Evolutionary conservation across 805 yeast species (phyloP), one percentile per base, ranked within the genome.

Genomic region (Millerozyma miso): DNA sequence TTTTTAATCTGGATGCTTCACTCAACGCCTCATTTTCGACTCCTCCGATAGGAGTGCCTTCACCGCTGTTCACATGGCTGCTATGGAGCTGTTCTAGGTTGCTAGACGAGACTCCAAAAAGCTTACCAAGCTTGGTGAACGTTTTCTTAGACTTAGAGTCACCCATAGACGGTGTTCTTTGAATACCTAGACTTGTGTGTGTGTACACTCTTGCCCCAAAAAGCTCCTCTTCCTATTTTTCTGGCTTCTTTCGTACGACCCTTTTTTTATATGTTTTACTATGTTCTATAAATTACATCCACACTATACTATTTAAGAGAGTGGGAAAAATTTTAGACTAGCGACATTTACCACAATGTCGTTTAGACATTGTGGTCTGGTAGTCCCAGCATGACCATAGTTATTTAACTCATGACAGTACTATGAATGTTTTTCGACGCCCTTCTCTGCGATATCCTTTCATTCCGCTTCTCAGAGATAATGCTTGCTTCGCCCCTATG

Each of bases 91-190:
- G 42, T 14, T 39, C 15, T 20, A 45, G 42, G 41, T 51, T 52
- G 13, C 52, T 47, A 13, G 47, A 44, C 36, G 51, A 51, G 8
- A 55, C 52, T 31, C 53, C 55, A 44, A 56, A 56, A 29, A 56
- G 50, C 40, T 54, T 56, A 33, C 59, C 55, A 31, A 54, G 35
- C 39, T 52, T 56, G 26, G 45, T 46, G 19, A 53, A 44, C 19
- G 56, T 49, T 32, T 48, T 51, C 42, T 51, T 52, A 19, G 54
- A 49, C 38, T 53, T 48, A n/a, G 47, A 44, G 36, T 50, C 54
- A 33, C 46, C 51, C 53, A 49, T 49, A 39, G 42, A 37, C 35
- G 39, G 23, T 14, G 19, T 26, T 31, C 16, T 39, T 19, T 37
- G 33, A 39, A 7, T 39, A 26, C 32, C 34, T 19, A 19, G n/a